Evolutionary conservation across 2,329 filamentous ascomycete species (phyloP).

Genomic region (Monascus ruber): DNA sequence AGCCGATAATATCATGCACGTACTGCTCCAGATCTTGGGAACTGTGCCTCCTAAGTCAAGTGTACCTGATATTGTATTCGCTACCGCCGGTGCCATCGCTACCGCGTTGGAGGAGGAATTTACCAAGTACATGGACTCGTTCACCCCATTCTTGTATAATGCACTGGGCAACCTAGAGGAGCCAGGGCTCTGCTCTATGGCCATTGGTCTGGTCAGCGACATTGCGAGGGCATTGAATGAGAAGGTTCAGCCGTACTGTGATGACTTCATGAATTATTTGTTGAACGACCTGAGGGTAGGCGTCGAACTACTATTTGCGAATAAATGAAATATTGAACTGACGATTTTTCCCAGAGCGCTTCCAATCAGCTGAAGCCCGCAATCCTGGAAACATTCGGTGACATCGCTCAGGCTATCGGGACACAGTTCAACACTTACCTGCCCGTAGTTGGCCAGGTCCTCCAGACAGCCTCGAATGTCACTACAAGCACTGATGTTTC

Average conservation of each 20-base stretch:
- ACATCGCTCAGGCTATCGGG: conserved; percentile 89
- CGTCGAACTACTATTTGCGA: neutral
- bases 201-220: conserved; percentile 93
- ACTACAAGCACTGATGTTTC: conserved; percentile 67
- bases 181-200: conserved; percentile 86
- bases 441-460: conserved; percentile 79
- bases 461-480: conserved; percentile 84
- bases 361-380: conserved; percentile 96
- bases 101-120: conserved; percentile 89
- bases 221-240: conserved; percentile 85
- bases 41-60: conserved; percentile 75
- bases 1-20: conserved; percentile 87
- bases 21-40: conserved; percentile 67
- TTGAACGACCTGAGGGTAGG: conserved; percentile 74
- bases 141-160: conserved; percentile 83
- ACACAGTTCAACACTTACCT: conserved; percentile 90
- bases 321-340: conserved; percentile 9
- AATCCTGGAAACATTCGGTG: conserved; percentile 94
- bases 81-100: conserved; percentile 80
- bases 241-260: conserved; percentile 87
- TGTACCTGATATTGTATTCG: conserved; percentile 88
- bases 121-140: conserved; percentile 93
- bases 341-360: conserved; percentile 48
- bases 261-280: conserved; percentile 96
- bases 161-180: conserved; percentile 94